Percentiles rank a stretch among this genome's conserved stretches.
Evolutionary conservation across 768 basidiomycete species (phyloP).

Genomic region (Collybia mongolica): DNA sequence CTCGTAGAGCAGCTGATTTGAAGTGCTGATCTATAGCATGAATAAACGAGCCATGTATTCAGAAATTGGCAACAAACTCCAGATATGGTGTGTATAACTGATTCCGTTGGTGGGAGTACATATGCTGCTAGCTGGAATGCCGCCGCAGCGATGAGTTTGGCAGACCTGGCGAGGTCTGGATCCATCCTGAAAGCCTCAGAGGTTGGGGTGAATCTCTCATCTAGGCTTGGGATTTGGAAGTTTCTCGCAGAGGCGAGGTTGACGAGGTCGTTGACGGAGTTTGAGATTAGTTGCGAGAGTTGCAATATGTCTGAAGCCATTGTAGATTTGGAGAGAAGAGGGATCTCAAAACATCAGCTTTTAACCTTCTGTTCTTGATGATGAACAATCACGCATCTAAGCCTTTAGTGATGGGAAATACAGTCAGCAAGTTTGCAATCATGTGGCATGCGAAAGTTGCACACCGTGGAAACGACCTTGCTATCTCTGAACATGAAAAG

Average conservation of each 20-base stretch:
- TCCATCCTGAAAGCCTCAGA: background rate
- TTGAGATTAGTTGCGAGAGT: constrained; percentile 1
- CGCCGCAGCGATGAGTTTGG: constrained; percentile 8
- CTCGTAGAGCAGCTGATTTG: constrained; percentile 21
- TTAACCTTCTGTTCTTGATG: no score
- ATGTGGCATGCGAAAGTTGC: no score
- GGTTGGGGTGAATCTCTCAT: background rate
- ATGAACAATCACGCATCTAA: no score
- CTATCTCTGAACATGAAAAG: no score
- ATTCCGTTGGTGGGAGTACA: constrained; percentile 9
- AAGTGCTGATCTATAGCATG: constrained; percentile 3
- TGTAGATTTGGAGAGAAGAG: constrained; percentile 3
- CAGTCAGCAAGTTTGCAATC: no score
- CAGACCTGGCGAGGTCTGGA: constrained; percentile 4
- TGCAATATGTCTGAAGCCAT: background rate
- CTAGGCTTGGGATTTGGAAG: constrained; percentile 1
- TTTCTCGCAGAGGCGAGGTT: background rate
- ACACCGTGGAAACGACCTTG: no score
- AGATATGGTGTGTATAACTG: constrained; percentile 5
- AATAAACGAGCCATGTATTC: no score
- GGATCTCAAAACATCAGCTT: no score
- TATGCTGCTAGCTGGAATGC: constrained; percentile 12
- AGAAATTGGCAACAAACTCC: constrained; percentile 8
- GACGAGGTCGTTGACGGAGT: background rate
- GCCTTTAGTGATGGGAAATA: no score